phyloP scores from a whole-genome alignment of 345 rosid genomes.

The Brassica nigra region DNA sequence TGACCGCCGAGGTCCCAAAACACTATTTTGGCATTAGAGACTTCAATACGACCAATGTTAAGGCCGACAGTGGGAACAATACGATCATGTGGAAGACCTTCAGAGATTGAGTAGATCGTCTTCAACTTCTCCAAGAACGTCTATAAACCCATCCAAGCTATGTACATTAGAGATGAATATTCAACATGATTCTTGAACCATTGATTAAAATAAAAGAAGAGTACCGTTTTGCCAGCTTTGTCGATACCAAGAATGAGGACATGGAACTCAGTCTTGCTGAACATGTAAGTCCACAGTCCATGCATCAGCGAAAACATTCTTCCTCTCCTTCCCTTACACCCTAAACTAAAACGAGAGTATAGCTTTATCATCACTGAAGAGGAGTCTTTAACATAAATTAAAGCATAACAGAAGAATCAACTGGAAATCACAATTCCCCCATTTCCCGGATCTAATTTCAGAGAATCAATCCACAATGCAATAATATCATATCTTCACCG shows the following conservation, averaged over 20 bases:
- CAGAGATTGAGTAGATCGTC: conserved; percentile 69
- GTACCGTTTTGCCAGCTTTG: conserved; percentile 94
- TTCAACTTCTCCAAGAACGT: conserved; percentile 95
- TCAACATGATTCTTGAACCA: background rate
- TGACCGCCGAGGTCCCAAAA: conserved; percentile 99
- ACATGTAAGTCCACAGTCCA: conserved; percentile 85
- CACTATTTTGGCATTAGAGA: conserved; percentile 76
- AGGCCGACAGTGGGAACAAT: conserved; percentile 99
- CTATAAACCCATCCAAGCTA: conserved; percentile 40
- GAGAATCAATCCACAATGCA: conserved; percentile 8
- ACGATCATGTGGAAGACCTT: conserved; percentile 96
- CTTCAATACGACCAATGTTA: conserved; percentile 89
- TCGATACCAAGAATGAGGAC: conserved; percentile 97
- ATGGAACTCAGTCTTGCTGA: conserved; percentile 87
- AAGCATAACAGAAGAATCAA: background rate
- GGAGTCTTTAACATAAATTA: conserved; percentile 10
- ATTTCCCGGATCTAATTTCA: background rate
- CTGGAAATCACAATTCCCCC: background rate
- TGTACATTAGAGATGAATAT: background rate
- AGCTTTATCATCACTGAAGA: conserved; percentile 17
- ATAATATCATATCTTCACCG: background rate
- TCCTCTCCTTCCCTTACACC: conserved; percentile 29
- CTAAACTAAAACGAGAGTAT: background rate
- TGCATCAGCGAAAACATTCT: conserved; percentile 97
- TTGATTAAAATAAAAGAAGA: background rate